phyloP scores from a whole-genome alignment of 768 basidiomycete species.

The Mycena sanguinolenta region DNA sequence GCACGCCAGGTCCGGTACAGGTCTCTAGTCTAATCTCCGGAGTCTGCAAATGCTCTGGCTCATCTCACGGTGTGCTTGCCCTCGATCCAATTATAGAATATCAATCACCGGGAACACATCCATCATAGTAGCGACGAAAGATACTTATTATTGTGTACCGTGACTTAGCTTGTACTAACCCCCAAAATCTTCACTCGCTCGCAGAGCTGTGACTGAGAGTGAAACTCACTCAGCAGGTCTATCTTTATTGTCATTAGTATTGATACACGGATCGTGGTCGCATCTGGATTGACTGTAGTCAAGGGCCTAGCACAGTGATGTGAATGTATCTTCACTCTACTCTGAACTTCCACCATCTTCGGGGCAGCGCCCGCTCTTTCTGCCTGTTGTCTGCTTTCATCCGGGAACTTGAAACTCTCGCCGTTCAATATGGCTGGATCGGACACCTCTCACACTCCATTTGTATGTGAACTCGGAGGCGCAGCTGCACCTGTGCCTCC shows the following conservation, averaged over 20 bases:
- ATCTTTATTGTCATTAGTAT: background rate
- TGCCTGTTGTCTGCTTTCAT: background rate
- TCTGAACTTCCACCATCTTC: background rate
- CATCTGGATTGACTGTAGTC: background rate
- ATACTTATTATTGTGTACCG: no score
- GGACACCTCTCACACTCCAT: background rate
- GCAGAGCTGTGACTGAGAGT: no score
- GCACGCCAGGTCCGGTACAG: no score
- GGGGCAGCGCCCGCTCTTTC: background rate
- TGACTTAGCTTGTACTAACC: no score
- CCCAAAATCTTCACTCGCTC: background rate
- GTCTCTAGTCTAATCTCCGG: no score
- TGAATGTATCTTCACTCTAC: background rate
- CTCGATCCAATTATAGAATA: no score
- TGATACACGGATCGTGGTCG: background rate
- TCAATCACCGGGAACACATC: no score
- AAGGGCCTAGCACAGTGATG: background rate
- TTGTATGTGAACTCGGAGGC: no score
- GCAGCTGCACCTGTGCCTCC: background rate
- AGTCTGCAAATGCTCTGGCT: no score
- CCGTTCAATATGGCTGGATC: no score
- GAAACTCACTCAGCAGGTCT: background rate
- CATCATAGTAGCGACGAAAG: no score
- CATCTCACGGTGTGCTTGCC: no score
- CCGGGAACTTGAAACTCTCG: background rate